phyloP scores from a whole-genome alignment of 2,329 filamentous ascomycete genomes.

The Trichoderma atrobrunneum region DNA sequence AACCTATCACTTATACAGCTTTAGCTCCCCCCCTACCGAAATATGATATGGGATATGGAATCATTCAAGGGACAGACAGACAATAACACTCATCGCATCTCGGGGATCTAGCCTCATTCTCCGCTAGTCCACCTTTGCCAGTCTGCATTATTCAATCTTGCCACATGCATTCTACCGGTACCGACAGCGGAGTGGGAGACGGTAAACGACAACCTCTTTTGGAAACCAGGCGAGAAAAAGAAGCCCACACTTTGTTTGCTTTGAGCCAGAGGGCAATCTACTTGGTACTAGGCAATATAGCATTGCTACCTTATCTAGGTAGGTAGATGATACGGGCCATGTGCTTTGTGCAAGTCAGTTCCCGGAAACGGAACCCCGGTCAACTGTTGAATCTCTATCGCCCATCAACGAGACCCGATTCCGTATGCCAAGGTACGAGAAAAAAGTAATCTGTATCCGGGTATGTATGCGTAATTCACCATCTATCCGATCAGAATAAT shows the following conservation, averaged over 20 bases:
- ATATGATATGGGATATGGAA: background rate
- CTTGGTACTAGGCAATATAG: background rate
- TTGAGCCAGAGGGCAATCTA: background rate
- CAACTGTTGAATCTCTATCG: background rate
- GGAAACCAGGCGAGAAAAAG: background rate
- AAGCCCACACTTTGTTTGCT: background rate
- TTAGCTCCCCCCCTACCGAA: background rate
- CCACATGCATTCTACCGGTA: background rate
- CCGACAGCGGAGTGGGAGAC: background rate
- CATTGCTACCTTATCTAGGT: background rate
- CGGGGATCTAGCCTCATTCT: background rate
- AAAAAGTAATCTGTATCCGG: background rate
- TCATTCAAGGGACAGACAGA: background rate
- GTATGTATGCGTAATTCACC: background rate
- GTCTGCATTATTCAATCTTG: background rate
- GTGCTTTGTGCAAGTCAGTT: background rate
- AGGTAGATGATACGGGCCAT: background rate
- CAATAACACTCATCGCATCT: background rate
- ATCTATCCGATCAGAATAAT: background rate
- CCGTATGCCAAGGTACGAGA: background rate
- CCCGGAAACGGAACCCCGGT: background rate
- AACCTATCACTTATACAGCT: slow-evolving; percentile 5
- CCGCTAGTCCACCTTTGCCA: background rate
- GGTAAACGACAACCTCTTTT: background rate
- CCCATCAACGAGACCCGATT: background rate